Conservation (phyloP, 805 yeast species). For the Starmerella apis region DNA sequence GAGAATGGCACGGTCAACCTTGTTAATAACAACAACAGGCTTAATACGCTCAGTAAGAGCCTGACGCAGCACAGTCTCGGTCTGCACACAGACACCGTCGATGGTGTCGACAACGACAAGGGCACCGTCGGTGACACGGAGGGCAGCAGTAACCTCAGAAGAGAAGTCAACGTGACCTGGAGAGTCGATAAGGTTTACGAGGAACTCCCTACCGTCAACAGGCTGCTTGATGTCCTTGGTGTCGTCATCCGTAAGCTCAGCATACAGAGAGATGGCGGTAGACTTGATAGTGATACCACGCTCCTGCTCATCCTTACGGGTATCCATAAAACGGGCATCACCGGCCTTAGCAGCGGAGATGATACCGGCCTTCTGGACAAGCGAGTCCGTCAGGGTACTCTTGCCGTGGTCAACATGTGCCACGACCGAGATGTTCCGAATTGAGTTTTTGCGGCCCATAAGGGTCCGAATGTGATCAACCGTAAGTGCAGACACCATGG, state of each 20-base stretch:
- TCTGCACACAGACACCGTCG: conserved; percentile 99
- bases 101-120: conserved; percentile 97
- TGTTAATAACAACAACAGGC: conserved; percentile 97
- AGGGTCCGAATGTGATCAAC: conserved; percentile 85
- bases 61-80: conserved; percentile 99
- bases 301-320: conserved; percentile 99
- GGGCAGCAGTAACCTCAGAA: conserved; percentile 99
- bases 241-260: conserved; percentile 79
- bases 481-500: conserved; percentile 31
- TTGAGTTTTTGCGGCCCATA: conserved; percentile 99
- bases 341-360: conserved; percentile 99
- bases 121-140: conserved; percentile 99
- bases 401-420: conserved; percentile 99
- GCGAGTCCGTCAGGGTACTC: conserved; percentile 97
- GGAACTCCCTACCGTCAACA: conserved; percentile 86
- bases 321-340: conserved; percentile 99
- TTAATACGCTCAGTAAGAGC: conserved; percentile 98
- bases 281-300: conserved; percentile 99
- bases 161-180: conserved; percentile 99
- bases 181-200: conserved; percentile 96
- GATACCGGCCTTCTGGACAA: conserved; percentile 98
- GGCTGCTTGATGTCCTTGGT: conserved; percentile 80
- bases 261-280: conserved; percentile 92
- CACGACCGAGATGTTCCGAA: conserved; percentile 99
- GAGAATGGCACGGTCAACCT: conserved; percentile 98